Base-by-base conservation (phyloP, 208 protist genomes). In the Strigomonas oncopelti region DNA sequence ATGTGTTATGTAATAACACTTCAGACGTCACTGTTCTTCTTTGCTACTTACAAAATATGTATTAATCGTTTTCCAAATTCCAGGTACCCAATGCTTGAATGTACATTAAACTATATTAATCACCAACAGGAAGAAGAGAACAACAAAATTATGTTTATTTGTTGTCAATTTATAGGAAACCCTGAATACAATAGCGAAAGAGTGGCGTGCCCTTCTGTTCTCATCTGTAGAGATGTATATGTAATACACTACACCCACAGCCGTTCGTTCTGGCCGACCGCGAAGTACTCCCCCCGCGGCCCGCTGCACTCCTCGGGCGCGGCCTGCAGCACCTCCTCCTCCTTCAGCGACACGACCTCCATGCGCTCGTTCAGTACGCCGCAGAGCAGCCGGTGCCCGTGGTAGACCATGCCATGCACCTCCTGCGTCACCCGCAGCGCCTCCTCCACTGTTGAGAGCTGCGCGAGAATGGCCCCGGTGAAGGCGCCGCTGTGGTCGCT, bases 401-500 rank as follows among this genome's bases (percentile, higher is more conserved):
- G 74, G 52, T 81, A 71, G 22, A 72, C 71, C 0, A 55, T 66
- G 31, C 80, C 81, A 66, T 95, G 84, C 59, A 93, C 59, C 36
- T 67, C 76, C 27, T 89, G 71, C 20, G 80, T 85, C 20, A 90
- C 70, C 5, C 65, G 69, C 22, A 95, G 27, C 0, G 90, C 85
- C 69, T 90, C 85, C 45, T 85, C 72, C 28, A 81, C 73, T 18
- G 87, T 74, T 16, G 84, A 71, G 87, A 95, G 93, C 16, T 83
- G 77, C 56, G 91, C 81, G 31, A 95, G 75, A 27, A 84, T 85
- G 24, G 81, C 83, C 0, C 90, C 90, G 16, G 78, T 91, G 59
- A 95, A 95, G 1, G 84, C 76, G 18, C 90, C 90, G 29, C 78
- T 86, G 22, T 80, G 65, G 69, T 95, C 90, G 66, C 91, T 85